phyloP scores from a whole-genome alignment of 2,329 filamentous ascomycete genomes.

The Neofusicoccum kwambonambiense region DNA sequence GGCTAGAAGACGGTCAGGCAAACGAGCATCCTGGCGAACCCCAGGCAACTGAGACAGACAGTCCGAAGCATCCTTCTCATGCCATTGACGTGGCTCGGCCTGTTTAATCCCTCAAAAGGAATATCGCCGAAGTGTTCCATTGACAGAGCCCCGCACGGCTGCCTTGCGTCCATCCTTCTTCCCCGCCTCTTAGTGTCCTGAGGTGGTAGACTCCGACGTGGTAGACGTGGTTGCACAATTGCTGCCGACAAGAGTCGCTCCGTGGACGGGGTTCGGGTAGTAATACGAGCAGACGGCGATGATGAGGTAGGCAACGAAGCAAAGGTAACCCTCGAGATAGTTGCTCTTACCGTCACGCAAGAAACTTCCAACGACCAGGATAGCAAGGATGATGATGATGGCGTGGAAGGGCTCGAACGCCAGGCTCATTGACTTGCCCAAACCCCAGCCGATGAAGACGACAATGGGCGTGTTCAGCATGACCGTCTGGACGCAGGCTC shows the following conservation, averaged over 20 bases:
- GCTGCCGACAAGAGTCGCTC: background rate
- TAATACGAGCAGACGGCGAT: slow-evolving; percentile 62
- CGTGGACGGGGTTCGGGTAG: slow-evolving; percentile 52
- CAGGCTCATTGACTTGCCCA: slow-evolving; percentile 69
- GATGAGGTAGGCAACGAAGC: slow-evolving; percentile 67
- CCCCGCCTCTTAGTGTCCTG: background rate
- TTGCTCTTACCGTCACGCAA: slow-evolving; percentile 85
- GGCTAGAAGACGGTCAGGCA: background rate
- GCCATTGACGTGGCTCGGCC: background rate
- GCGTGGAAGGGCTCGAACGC: slow-evolving; percentile 89
- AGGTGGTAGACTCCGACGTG: background rate
- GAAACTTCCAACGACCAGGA: slow-evolving; percentile 85
- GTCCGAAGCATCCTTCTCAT: background rate
- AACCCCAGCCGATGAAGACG: slow-evolving; percentile 79
- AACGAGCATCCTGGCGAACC: background rate
- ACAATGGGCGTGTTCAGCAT: slow-evolving; percentile 83
- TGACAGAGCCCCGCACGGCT: background rate
- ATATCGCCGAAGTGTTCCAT: background rate
- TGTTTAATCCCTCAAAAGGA: background rate
- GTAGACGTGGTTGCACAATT: background rate
- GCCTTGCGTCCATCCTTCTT: background rate
- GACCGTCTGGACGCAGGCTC: slow-evolving; percentile 84
- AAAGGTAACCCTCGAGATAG: slow-evolving; percentile 82
- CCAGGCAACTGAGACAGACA: slow-evolving; percentile 12
- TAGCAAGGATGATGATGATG: slow-evolving; percentile 75